Conservation (phyloP, 164 flowering plant species). For the Liriodendron chinense region DNA sequence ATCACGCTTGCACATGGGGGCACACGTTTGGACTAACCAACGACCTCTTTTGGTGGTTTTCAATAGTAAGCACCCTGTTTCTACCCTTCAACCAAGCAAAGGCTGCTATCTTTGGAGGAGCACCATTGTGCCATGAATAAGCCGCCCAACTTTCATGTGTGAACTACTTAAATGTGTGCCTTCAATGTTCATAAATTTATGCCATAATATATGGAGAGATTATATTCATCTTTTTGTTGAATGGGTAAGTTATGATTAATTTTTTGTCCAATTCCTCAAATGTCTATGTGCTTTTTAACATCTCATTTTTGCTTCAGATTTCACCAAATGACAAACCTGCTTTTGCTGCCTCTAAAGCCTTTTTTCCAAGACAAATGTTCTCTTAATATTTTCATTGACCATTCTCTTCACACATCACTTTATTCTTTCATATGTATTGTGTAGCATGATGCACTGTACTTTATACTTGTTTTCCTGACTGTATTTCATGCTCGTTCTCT, state of each 20-base stretch:
- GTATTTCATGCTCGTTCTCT: slow-evolving; percentile 3
- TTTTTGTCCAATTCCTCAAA: not conserved
- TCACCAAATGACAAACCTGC: not conserved
- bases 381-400: not conserved
- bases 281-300: not conserved
- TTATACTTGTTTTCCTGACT: not conserved
- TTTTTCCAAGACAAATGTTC: too few relatives aligned
- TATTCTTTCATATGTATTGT: not conserved
- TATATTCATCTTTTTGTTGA: too few relatives aligned
- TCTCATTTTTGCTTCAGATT: not conserved
- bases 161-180: too few relatives aligned
- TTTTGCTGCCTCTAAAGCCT: not conserved
- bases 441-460: not conserved
- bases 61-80: too few relatives aligned
- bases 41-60: too few relatives aligned
- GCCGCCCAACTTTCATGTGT: not conserved
- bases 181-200: not conserved
- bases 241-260: not conserved
- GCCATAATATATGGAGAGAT: not conserved
- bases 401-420: not conserved
- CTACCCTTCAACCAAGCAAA: too few relatives aligned
- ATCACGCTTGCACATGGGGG: too few relatives aligned
- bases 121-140: too few relatives aligned
- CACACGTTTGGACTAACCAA: too few relatives aligned
- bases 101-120: too few relatives aligned